Evolutionary conservation across 352 stramenopile species (phyloP).

Genomic region (Pythium biforme): DNA sequence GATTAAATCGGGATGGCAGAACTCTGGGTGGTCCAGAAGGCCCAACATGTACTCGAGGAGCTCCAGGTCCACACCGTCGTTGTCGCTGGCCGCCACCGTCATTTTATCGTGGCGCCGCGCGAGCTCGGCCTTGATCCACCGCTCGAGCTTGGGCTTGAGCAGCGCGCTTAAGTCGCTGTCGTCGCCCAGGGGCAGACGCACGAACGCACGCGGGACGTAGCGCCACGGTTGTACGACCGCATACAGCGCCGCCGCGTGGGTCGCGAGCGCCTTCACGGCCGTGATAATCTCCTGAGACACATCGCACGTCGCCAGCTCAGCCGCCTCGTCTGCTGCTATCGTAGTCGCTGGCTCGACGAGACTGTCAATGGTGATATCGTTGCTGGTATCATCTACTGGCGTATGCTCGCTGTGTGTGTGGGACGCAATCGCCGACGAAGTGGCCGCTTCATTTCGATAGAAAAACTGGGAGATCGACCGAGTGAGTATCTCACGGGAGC

Average conservation of each 20-base stretch:
- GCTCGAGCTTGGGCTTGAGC: constrained; percentile 25
- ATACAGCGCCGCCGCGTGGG: constrained; percentile 40
- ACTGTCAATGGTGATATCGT: not conserved
- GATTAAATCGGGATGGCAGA: constrained; percentile 64
- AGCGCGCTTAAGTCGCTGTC: constrained; percentile 16
- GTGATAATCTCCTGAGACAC: not conserved
- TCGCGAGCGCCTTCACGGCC: constrained; percentile 29
- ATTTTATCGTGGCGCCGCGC: constrained; percentile 37
- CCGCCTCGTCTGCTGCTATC: not conserved
- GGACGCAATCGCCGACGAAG: not conserved
- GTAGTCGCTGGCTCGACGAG: not conserved
- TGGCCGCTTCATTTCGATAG: not conserved
- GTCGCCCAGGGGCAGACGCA: constrained; percentile 28
- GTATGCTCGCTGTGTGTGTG: not conserved
- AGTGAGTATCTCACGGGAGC: constrained; percentile 2
- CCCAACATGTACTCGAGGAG: constrained; percentile 65
- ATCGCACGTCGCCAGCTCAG: not conserved
- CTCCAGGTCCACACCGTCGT: constrained; percentile 46
- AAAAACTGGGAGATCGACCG: constrained; percentile 5
- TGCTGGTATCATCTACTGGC: not conserved
- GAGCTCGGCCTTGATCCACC: constrained; percentile 50
- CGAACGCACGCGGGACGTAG: constrained; percentile 47
- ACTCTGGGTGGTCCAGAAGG: constrained; percentile 68
- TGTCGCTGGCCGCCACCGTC: not conserved
- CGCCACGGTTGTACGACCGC: constrained; percentile 43